Evolutionary conservation across 805 yeast genomes (phyloP).

Genomic region (Saccharomyces eubayanus): DNA sequence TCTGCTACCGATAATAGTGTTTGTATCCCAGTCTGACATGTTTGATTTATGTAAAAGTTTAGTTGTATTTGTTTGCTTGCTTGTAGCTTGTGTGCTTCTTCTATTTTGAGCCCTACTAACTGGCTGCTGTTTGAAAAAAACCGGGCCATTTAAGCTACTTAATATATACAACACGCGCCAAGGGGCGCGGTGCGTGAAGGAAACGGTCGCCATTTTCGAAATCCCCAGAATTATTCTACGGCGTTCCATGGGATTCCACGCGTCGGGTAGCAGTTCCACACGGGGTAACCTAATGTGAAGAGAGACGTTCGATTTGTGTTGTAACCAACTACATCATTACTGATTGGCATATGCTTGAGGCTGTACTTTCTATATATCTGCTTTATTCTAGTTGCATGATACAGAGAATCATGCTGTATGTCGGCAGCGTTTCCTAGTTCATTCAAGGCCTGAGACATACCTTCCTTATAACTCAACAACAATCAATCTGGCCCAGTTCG

Average conservation of each 20-base stretch:
- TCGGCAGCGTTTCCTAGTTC: no score
- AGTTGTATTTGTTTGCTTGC: not conserved
- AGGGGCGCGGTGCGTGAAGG: not conserved
- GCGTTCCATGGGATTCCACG: not conserved
- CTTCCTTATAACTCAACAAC: no score
- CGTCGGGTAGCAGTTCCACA: not conserved
- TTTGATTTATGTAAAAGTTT: constrained; percentile 1
- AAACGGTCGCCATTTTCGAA: not conserved
- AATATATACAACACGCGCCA: not conserved
- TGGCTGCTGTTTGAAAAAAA: not conserved
- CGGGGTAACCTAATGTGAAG: not conserved
- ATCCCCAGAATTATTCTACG: not conserved
- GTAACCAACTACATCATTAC: not conserved
- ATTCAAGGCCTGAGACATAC: no score
- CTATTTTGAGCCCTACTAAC: not conserved
- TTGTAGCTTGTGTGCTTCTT: not conserved
- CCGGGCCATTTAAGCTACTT: not conserved
- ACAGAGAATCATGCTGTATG: no score
- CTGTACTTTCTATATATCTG: no score
- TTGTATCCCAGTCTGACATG: constrained; percentile 84
- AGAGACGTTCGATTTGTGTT: no score
- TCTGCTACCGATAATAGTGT: constrained; percentile 79
- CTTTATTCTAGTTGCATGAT: no score
- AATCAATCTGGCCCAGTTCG: not conserved
- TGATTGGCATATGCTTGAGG: not conserved